Evolutionary conservation across 306 rosid species (phyloP).

Genomic region (Cyamopsis tetragonoloba): DNA sequence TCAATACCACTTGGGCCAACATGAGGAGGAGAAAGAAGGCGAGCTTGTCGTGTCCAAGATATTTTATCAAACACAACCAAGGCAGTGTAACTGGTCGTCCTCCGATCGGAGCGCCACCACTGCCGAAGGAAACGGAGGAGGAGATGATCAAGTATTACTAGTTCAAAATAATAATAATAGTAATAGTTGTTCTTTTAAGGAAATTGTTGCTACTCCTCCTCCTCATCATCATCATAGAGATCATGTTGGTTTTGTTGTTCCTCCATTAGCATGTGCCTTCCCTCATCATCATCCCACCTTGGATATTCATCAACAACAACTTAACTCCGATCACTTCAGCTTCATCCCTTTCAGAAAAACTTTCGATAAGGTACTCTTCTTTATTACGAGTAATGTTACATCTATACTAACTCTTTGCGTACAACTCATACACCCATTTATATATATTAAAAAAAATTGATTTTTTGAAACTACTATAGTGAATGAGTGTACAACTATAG

Average conservation of each 20-base stretch:
- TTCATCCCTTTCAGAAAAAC: slow-evolving; percentile 73
- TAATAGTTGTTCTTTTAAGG: slow-evolving; percentile 65
- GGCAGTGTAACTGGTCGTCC: slow-evolving; percentile 95
- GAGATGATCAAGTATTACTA: no score
- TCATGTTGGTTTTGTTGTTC: slow-evolving; percentile 42
- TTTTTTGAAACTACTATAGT: no score
- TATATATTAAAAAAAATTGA: no score
- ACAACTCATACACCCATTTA: no score
- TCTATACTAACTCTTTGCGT: no score
- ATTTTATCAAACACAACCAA: slow-evolving; percentile 92
- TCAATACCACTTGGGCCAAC: slow-evolving; percentile 85
- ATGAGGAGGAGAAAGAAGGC: slow-evolving; percentile 93
- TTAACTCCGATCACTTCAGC: slow-evolving; percentile 71
- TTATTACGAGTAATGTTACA: no score
- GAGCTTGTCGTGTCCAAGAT: slow-evolving; percentile 96
- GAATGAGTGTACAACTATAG: no score
- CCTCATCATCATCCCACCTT: slow-evolving; percentile 33
- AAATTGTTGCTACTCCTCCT: slow-evolving; percentile 44
- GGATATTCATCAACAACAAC: slow-evolving; percentile 69
- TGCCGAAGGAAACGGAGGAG: slow-evolving; percentile 52
- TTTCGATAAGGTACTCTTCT: slow-evolving; percentile 61
- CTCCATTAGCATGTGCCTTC: slow-evolving; percentile 46
- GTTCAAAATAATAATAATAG: slow-evolving; percentile 26
- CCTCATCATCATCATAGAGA: slow-evolving; percentile 33
- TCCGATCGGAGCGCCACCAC: slow-evolving; percentile 46